A percentile compares a stretch with the other conserved stretches of the same genome.
Conservation (phyloP, 2,329 filamentous ascomycete species). For the Xylaria sp. region DNA sequence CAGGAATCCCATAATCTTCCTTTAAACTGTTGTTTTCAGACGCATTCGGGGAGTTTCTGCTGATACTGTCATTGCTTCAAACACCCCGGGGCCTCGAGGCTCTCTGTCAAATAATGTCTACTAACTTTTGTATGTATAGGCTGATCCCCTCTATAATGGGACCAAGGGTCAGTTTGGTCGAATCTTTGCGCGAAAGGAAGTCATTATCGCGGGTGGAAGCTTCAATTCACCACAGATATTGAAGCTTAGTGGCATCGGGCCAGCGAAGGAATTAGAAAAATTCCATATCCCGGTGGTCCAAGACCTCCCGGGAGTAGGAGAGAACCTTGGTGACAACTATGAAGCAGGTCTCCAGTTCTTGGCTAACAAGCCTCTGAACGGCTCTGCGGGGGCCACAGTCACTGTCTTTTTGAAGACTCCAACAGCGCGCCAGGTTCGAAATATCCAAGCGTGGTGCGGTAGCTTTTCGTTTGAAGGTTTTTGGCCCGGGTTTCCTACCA, state of each 20-base stretch:
- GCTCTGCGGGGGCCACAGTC: slow-evolving; percentile 39
- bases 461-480: slow-evolving; percentile 41
- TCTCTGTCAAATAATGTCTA: neutral
- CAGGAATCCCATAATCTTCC: neutral
- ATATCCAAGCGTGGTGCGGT: slow-evolving; percentile 41
- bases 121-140: slow-evolving; percentile 21
- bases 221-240: slow-evolving; percentile 59
- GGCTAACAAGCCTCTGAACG: slow-evolving; percentile 36
- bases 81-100: neutral
- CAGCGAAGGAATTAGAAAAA: slow-evolving; percentile 47
- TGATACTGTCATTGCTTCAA: neutral
- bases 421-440: slow-evolving; percentile 37
- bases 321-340: slow-evolving; percentile 55
- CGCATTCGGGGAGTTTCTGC: neutral
- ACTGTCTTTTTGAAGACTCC: slow-evolving; percentile 39
- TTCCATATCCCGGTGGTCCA: slow-evolving; percentile 52
- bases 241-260: slow-evolving; percentile 57
- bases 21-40: neutral
- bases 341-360: slow-evolving; percentile 40
- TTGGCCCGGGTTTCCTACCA: slow-evolving; percentile 41
- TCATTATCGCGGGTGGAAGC: slow-evolving; percentile 56
- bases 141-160: slow-evolving; percentile 42
- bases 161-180: slow-evolving; percentile 37
- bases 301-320: slow-evolving; percentile 56
- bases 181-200: slow-evolving; percentile 45